Conservation (phyloP, 1,284 basidiomycete genomes). For the Moesziomyces parantarcticus region DNA sequence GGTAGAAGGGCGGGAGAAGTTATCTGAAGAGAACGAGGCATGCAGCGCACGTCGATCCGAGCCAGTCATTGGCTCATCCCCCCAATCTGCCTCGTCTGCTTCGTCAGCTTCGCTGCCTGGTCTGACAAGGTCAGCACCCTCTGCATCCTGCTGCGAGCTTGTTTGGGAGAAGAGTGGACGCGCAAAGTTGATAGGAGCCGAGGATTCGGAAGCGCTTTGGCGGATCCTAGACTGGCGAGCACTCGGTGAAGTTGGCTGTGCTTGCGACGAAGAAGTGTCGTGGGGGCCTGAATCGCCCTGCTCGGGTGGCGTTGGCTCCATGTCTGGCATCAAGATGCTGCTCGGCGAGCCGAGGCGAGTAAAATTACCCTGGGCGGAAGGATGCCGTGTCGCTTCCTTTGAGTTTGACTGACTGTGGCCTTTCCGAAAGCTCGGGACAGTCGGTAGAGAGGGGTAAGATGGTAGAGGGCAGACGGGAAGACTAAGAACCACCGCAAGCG, state of each 20-base stretch:
- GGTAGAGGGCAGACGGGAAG: no score
- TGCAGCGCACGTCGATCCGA: conserved; percentile 14
- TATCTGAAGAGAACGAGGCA: conserved; percentile 6
- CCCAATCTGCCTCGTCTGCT: conserved; percentile 13
- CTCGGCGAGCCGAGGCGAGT: no score
- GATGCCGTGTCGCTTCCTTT: no score
- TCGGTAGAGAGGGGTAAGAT: no score
- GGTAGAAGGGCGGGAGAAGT: conserved; percentile 2
- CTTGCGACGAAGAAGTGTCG: background rate
- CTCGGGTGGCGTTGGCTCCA: no score
- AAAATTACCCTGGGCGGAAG: background rate
- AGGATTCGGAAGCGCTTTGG: conserved; percentile 11
- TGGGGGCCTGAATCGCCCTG: background rate
- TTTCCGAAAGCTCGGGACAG: no score
- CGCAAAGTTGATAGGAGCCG: conserved; percentile 26
- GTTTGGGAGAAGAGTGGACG: conserved; percentile 13
- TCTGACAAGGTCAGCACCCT: background rate
- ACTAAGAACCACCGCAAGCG: background rate
- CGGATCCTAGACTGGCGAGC: conserved; percentile 20
- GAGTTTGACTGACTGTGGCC: no score
- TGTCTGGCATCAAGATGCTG: no score
- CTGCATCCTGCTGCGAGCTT: background rate
- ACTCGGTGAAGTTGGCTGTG: conserved; percentile 1
- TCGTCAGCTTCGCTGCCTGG: background rate
- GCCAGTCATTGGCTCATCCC: conserved; percentile 1